Base-by-base conservation (phyloP, 805 yeast genomes). In the Teunomyces lycoperdinae region DNA sequence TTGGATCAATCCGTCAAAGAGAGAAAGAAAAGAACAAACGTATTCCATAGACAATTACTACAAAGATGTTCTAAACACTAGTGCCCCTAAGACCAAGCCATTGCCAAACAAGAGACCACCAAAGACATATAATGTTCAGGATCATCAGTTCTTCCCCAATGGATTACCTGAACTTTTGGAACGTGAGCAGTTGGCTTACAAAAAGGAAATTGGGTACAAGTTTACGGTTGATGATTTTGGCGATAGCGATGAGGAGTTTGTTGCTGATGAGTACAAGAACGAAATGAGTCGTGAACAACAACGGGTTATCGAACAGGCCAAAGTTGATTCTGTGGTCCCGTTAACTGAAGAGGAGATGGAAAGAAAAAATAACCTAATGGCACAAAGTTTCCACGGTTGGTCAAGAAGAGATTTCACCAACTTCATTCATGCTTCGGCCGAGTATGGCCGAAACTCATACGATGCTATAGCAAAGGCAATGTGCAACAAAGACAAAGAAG, bases 1-100 rank as follows among this genome's bases (percentile, higher is more conserved):
- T 3, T 86, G 91, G 89, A 80, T 86, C 29, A 85, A 86, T 56
- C 94, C 92, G 0, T 71, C 87, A 0, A 83, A 81, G 56, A 75
- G 94, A 65, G 88, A 87, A 59, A 70, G 91, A 53, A 87, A 85
- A 53, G 91, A 87, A 52, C 89, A 85, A 55, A 83, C 86, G 1
- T 87, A 87, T 56, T 83, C 88, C 0, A 79, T 86, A 42, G 94
- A 87, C 64, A 85, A 83, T 38, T 85, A 85, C 60, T 85, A 85
- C 55, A 85, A 83, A 55, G 91, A 85, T 58, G 85, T 85, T 30
- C 67, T 86, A 54, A 61, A 64, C 31, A 61, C 70, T 0, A 54
- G 71, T 0, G 73, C 70, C 48, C 45, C 61, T 0, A 48, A 31
- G 17, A 41, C 29, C 9, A 53, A 58, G 8, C 49, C 53, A 1